Evolutionary conservation across 495 filamentous ascomycete genomes (phyloP).

Genomic region (Bacidia rubella): DNA sequence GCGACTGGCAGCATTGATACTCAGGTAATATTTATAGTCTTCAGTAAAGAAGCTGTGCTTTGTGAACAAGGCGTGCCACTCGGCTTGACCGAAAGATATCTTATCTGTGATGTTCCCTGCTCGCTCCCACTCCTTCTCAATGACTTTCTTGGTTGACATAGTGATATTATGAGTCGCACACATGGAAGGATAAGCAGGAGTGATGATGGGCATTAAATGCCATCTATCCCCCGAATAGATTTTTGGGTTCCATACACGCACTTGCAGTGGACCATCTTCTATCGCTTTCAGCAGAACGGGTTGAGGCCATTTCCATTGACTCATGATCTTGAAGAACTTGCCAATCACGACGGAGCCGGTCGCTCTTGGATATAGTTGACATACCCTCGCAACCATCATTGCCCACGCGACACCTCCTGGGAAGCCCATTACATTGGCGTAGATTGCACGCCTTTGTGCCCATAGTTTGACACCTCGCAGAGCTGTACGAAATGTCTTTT

Average conservation of each 20-base stretch:
- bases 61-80: slow-evolving; percentile 78
- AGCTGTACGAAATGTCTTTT: slow-evolving; percentile 74
- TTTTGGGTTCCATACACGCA: slow-evolving; percentile 90
- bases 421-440: slow-evolving; percentile 89
- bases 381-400: slow-evolving; percentile 89
- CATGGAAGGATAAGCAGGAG: slow-evolving; percentile 90
- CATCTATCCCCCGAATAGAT: slow-evolving; percentile 66
- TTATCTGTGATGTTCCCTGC: slow-evolving; percentile 65
- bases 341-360: slow-evolving; percentile 68
- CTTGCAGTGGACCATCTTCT: slow-evolving; percentile 65
- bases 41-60: slow-evolving; percentile 85
- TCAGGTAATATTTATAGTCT: slow-evolving; percentile 89
- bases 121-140: slow-evolving; percentile 67
- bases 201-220: slow-evolving; percentile 96
- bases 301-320: slow-evolving; percentile 84
- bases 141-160: slow-evolving; percentile 67
- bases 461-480: slow-evolving; percentile 88
- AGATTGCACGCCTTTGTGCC: slow-evolving; percentile 89
- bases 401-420: slow-evolving; percentile 97
- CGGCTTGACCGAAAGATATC: slow-evolving; percentile 58
- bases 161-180: slow-evolving; percentile 92
- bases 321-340: slow-evolving; percentile 90
- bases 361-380: slow-evolving; percentile 92
- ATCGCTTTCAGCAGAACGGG: slow-evolving; percentile 82
- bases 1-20: slow-evolving; percentile 70